Base-by-base conservation (phyloP, 1,284 basidiomycete genomes). In the Cyathus pygmaeus region DNA sequence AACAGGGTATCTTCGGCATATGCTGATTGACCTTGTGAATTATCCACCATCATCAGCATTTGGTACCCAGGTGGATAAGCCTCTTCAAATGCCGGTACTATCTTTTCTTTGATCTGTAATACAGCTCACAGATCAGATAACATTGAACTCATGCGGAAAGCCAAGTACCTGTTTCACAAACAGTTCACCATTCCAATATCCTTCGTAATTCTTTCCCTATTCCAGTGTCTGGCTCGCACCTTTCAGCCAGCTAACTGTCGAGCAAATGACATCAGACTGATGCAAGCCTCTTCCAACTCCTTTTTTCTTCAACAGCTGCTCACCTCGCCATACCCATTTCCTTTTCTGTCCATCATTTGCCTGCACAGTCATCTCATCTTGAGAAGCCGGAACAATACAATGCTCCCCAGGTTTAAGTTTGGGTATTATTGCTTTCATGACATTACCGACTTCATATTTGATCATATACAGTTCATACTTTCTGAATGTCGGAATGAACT, bases 131-230 rank as follows among this genome's bases (percentile, higher is more conserved):
- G 10, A 53, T n/a, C n/a, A 36, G 7, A 36, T 15, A 7, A 36
- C 33, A 9, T 15, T 24, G 17, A 57, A 51, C 10, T n/a, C 26
- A 53, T 49, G 7, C 33, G 33, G 21, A 52, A 19, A 19, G 7
- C 27, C 27, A 52, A 57, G 59, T 49, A 80, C 77, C 70, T 81
- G 79, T 57, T 77, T 78, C 17, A 74, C 67, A 62, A 80, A 81
- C 1, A 6, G 52, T 57, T 82, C 77, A 2, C 78, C 76, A 27
- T 59, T 79, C 77, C 82, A 83, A 68, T 80, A 84, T 1, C 81
- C 81, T 6, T 83, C 74, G 53, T 81, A 74, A 66, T 80, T 80
- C 60, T 83, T 83, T 5, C 81, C 79, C 69, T 83, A 81, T 53
- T 82, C 75, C 4, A 83, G 52, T 2, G 60, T 59, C 53, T 79